Evolutionary conservation across 306 rosid genomes (phyloP), one percentile per base, ranked within the genome.

Genomic region (Chamaecrista fasciculata): DNA sequence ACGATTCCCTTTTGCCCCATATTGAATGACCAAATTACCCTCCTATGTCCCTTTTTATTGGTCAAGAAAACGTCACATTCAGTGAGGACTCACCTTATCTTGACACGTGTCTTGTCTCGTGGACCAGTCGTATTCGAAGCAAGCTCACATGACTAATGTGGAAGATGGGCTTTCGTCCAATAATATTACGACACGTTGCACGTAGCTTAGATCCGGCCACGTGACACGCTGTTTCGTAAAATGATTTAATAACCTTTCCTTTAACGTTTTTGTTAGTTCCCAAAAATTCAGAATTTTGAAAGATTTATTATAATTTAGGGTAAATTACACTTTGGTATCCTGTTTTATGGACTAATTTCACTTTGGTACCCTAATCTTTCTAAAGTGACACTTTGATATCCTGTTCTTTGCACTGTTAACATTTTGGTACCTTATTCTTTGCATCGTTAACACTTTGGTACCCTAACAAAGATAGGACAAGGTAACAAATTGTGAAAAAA

Each of bases 101-200:
- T 47, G 81, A 72, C 88, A 82, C 84, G 87, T 88, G 81, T 77
- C 43, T 2, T 8, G 18, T 39, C 53, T 71, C 69, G 71, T 78
- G 67, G 76, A 34, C 79, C 80, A 33, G 18, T 62, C 3, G 15
- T 70, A 62, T 74, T 76, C 83, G 40, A n/a, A 18, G 74, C 16
- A n/a, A 18, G 74, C 16, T 81, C 85, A 85, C 82, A 60, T 79
- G 84, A 79, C 62, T 51, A 36, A 69, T 78, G 82, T 77, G 72
- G 71, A 55, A 0, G 18, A 20, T 28, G 64, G 67, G 58, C 66
- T 18, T 68, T 74, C 74, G 40, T 9, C 85, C 77, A 62, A 72
- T 50, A 43, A 18, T 9, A 4, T 21, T 12, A 26, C 0, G 75
- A 83, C 91, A 79, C 81, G 78, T 70, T 42, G 26, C 34, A 2